Percentiles rank a stretch among this genome's conserved stretches.
Evolutionary conservation across 2,329 filamentous ascomycete species (phyloP).

Genomic region (Xylaria sp.): DNA sequence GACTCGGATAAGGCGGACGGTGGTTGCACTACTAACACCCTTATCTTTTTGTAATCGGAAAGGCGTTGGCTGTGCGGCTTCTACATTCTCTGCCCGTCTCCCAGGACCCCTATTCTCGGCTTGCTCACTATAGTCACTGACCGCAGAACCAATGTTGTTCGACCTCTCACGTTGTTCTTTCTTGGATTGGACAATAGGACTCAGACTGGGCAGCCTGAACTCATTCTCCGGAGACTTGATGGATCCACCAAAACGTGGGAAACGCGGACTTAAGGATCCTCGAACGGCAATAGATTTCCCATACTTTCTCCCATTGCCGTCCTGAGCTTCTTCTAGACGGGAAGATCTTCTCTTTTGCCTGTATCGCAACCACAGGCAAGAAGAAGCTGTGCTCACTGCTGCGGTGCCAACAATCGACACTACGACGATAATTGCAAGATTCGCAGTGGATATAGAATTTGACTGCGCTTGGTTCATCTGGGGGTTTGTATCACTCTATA

Average conservation of each 20-base stretch:
- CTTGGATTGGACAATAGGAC: slow-evolving; percentile 33
- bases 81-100: slow-evolving; percentile 2
- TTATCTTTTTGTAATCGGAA: slow-evolving; percentile 40
- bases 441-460: slow-evolving; percentile 38
- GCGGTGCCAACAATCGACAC: slow-evolving; percentile 39
- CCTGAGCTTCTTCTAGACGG: slow-evolving; percentile 20
- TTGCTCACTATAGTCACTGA: slow-evolving; percentile 30
- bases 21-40: slow-evolving; percentile 37
- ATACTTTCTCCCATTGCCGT: slow-evolving; percentile 24
- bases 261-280: slow-evolving; percentile 33
- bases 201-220: slow-evolving; percentile 39
- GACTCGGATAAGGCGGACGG: slow-evolving; percentile 41
- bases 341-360: slow-evolving; percentile 34
- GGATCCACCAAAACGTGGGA: slow-evolving; percentile 36
- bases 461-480: slow-evolving; percentile 32
- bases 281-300: slow-evolving; percentile 38
- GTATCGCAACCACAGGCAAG: slow-evolving; percentile 36
- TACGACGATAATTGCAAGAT: slow-evolving; percentile 40
- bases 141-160: slow-evolving; percentile 34
- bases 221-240: slow-evolving; percentile 36
- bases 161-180: slow-evolving; percentile 25
- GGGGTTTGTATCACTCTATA: slow-evolving; percentile 34
- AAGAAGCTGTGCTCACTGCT: slow-evolving; percentile 31
- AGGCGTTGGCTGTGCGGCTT: slow-evolving; percentile 27
- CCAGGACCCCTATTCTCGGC: not conserved